Conservation (phyloP, 768 basidiomycete species). For the Trametes cubensis region DNA sequence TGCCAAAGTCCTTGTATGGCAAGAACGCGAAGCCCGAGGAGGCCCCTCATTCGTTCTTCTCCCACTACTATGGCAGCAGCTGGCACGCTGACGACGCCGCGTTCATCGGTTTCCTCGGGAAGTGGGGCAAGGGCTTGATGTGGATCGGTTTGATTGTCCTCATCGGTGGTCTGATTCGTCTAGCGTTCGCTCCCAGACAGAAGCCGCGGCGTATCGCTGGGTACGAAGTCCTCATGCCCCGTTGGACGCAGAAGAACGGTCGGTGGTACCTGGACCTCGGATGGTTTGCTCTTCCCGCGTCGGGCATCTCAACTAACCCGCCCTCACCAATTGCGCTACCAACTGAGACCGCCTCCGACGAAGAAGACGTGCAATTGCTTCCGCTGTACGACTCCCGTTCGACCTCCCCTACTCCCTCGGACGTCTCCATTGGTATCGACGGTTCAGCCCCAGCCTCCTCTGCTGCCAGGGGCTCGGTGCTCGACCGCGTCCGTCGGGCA, state of each 20-base stretch:
- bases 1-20: slow-evolving; percentile 97
- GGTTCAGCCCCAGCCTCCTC: slow-evolving; percentile 42
- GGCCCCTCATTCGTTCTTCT: slow-evolving; percentile 90
- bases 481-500: slow-evolving; percentile 57
- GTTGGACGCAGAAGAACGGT: slow-evolving; percentile 69
- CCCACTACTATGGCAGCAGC: slow-evolving; percentile 97
- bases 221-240: slow-evolving; percentile 79
- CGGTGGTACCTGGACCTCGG: slow-evolving; percentile 76
- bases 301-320: slow-evolving; percentile 40
- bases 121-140: slow-evolving; percentile 88
- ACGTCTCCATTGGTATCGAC: slow-evolving; percentile 48
- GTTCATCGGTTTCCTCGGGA: slow-evolving; percentile 91
- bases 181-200: slow-evolving; percentile 48
- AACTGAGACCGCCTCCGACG: slow-evolving; percentile 45
- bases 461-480: slow-evolving; percentile 44
- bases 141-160: slow-evolving; percentile 78
- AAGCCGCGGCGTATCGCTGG: slow-evolving; percentile 68
- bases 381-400: slow-evolving; percentile 66
- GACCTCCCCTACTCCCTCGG: slow-evolving; percentile 58
- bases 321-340: slow-evolving; percentile 51
- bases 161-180: slow-evolving; percentile 65
- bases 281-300: slow-evolving; percentile 53
- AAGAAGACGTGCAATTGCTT: slow-evolving; percentile 54
- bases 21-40: slow-evolving; percentile 88
- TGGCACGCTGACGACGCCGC: slow-evolving; percentile 99